A percentile compares a stretch with the other conserved stretches of the same genome.
Conservation (phyloP, 2,329 filamentous ascomycete genomes). For the Plenodomus lindquistii region DNA sequence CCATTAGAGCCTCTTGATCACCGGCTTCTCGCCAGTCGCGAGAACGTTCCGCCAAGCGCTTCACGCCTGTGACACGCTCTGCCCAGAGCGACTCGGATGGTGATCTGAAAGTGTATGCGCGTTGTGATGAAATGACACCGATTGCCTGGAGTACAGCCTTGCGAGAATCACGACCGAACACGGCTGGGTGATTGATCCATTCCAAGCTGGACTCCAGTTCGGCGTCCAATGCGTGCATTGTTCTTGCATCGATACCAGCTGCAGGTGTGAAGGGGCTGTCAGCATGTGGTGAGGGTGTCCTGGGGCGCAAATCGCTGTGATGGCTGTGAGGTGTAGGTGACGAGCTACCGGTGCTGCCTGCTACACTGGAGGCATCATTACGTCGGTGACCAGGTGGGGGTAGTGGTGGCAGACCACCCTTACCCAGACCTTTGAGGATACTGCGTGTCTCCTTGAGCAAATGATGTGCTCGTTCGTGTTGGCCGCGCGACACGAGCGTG, state of each 20-base stretch:
- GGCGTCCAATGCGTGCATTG: constrained; percentile 83
- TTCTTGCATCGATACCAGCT: constrained; percentile 79
- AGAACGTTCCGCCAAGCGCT: constrained; percentile 77
- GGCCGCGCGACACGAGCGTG: constrained; percentile 85
- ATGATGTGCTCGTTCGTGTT: constrained; percentile 92
- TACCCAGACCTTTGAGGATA: constrained; percentile 93
- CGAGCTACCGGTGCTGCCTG: constrained; percentile 43
- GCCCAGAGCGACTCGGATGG: constrained; percentile 91
- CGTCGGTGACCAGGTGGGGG: constrained; percentile 61
- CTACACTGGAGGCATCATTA: constrained; percentile 46
- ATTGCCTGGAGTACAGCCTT: constrained; percentile 97
- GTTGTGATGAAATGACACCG: constrained; percentile 92
- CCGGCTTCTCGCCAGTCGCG: constrained; percentile 90
- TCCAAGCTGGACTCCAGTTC: constrained; percentile 90
- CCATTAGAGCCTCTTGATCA: constrained; percentile 67
- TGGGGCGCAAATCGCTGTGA: constrained; percentile 38
- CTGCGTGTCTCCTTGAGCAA: constrained; percentile 90
- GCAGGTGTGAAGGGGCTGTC: constrained; percentile 59
- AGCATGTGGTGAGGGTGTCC: constrained; percentile 44
- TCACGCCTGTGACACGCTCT: constrained; percentile 77
- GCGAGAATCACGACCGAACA: constrained; percentile 89
- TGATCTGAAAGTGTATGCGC: constrained; percentile 90
- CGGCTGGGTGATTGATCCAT: constrained; percentile 96
- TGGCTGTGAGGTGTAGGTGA: constrained; percentile 46
- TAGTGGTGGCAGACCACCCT: constrained; percentile 89